Evolutionary conservation across 2,329 filamentous ascomycete genomes (phyloP), one percentile per base, ranked within the genome.

Genomic region (Talaromyces albobiverticillius): DNA sequence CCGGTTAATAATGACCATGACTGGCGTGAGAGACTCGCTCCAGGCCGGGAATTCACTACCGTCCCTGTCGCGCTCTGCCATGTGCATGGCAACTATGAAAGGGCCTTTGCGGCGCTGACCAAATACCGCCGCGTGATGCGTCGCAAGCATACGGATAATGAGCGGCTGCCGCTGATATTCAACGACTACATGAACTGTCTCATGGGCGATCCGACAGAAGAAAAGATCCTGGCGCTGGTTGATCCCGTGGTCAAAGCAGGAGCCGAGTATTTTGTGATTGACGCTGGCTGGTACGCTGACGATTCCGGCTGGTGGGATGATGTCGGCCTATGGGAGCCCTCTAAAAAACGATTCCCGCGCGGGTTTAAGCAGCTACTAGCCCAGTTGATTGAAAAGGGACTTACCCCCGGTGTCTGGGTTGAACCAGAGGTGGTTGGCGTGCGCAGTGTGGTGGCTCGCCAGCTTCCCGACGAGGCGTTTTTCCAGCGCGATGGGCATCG

Each of bases 101-200:
- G 29, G 1, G 67, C 66, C 1, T 69, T 69, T 45, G 59, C 40
- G 0, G 59, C 62, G 1, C 23, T 72, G 18, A 71, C 64, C 0
- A 34, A 57, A 9, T 71, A 72, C 55, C 56, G 69, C 8, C 64
- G 69, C 2, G 54, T 32, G 3, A 68, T 70, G 9, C 59, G 67
- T 4, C 58, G 67, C 3, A 53, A 54, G 1, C 68, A 72, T 45
- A 25, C 23, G 0, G 70, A 72, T 52, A 64, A 69, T 46, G 51
- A 62, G 10, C 43, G 32, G 1, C 46, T 71, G 0, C 63, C 67
- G 0, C 61, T 72, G 31, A 67, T 73, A 20, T 72, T 72, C 61
- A 73, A 73, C 56, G 68, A 73, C 50, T 72, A 71, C 46, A 73
- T 72, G 69, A 73, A 72, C 54, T 73, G 69, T 36, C 60, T 72